Evolutionary conservation across 2,329 filamentous ascomycete genomes (phyloP), one percentile per base, ranked within the genome.

Genomic region (Aspergillus sp.): DNA sequence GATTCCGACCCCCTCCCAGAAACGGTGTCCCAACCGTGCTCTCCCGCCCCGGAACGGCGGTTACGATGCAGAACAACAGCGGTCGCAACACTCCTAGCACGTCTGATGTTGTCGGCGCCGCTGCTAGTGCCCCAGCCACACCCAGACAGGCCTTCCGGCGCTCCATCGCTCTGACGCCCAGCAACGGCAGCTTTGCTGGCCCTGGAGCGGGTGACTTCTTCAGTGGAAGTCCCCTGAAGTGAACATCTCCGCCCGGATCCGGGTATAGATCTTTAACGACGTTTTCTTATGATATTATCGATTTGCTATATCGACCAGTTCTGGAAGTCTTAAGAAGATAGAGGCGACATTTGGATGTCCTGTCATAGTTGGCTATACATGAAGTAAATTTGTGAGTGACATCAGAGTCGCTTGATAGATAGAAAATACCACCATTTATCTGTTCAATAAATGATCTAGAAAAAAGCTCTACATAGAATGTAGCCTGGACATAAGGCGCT

Each of bases 1-100:
- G 82, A 36, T 88, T 85, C 73, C 84, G 84, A 61, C 83, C 85
- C 4, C 86, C 86, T 10, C 73, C 77, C 45, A 74, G 78, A 38
- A 77, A 76, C 32, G 72, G 70, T 21, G 67, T 65, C 7, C 62
- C 66, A 4, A 66, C 69, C 3, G 73, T 74, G 3, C 70, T 75
- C 48, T 76, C 74, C 30, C 70, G 75, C n/a, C 75, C 75, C 6
- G 75, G 75, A 21, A 78, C 75, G 9, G 74, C 74, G 10, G 72
- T 78, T 13, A 76, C 73, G 5, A 70, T 76, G 66, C 69, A 74
- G 59, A 76, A 75, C 50, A 66, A 63, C 30, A 79, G 75, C 55
- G 77, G 77, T 56, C 73, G 76, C 54, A 79, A 78, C 59, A 79
- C 77, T 3, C 77, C 77, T 47, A 78, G 72, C 58, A 76, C 74